Conservation (phyloP, 1,284 basidiomycete genomes). For the Xerocomus subilludens region DNA sequence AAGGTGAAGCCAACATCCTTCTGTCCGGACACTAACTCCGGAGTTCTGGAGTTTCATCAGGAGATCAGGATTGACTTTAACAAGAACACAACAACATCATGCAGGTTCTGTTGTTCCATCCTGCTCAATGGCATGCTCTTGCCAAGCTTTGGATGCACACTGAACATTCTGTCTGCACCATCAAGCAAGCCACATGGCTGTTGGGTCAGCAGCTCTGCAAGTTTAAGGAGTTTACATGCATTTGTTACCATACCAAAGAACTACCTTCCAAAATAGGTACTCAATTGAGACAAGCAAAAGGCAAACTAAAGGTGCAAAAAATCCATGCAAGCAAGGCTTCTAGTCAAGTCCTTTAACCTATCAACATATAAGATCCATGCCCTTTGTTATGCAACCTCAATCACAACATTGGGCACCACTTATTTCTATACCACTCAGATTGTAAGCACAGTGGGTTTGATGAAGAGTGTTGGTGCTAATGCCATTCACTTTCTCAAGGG, state of each 20-base stretch:
- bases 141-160: conserved; percentile 46
- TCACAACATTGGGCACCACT: too few species aligned
- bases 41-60: too few species aligned
- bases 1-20: too few species aligned
- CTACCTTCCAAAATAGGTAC: conserved; percentile 22
- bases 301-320: background rate
- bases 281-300: background rate
- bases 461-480: too few species aligned
- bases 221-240: conserved; percentile 29
- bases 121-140: conserved; percentile 43
- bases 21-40: too few species aligned
- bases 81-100: conserved; percentile 35
- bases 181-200: background rate
- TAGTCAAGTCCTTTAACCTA: background rate
- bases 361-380: background rate
- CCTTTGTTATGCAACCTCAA: too few species aligned
- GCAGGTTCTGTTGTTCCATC: conserved; percentile 26
- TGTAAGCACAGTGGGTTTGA: too few species aligned
- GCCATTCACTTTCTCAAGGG: too few species aligned
- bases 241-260: conserved; percentile 11
- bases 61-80: too few species aligned
- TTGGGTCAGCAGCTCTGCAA: background rate
- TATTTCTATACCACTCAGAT: too few species aligned
- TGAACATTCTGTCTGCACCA: conserved; percentile 9
- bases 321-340: background rate